Conservation (phyloP, 352 stramenopile species). For the Sclerospora graminicola region DNA sequence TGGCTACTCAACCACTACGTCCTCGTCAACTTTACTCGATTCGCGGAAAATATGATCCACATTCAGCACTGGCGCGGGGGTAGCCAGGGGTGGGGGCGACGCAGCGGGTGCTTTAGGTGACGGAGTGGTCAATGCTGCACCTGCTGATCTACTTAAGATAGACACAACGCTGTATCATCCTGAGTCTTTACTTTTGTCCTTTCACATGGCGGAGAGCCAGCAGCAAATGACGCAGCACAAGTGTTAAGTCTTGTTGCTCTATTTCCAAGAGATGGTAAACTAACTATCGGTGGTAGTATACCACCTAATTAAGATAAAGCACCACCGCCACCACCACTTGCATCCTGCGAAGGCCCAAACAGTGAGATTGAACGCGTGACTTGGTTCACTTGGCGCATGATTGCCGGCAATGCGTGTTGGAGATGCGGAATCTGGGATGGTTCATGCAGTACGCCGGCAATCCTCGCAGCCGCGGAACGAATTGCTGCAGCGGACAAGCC, state of each 20-base stretch:
- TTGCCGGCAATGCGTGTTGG: no score
- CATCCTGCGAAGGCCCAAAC: no score
- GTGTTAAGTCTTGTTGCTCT: slow-evolving; percentile 11
- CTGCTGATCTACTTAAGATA: slow-evolving; percentile 32
- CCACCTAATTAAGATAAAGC: slow-evolving; percentile 11
- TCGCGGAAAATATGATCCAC: no score
- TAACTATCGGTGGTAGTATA: slow-evolving; percentile 11
- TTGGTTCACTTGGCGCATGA: slow-evolving; percentile 83
- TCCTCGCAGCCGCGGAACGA: slow-evolving; percentile 92
- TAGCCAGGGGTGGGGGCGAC: no score
- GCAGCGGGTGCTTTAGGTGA: no score
- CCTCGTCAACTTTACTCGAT: no score
- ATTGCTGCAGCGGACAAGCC: slow-evolving; percentile 97
- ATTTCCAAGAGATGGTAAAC: slow-evolving; percentile 14
- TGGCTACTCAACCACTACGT: no score
- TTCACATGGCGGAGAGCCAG: slow-evolving; percentile 5
- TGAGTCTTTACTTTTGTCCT: slow-evolving; percentile 11
- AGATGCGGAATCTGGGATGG: no score
- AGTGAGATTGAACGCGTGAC: slow-evolving; percentile 53
- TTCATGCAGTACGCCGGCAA: slow-evolving; percentile 97
- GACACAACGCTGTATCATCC: slow-evolving; percentile 19
- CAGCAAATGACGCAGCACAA: slow-evolving; percentile 7
- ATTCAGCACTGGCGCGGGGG: slow-evolving; percentile 42
- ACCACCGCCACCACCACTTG: slow-evolving; percentile 10
- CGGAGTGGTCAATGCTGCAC: no score